phyloP scores from a whole-genome alignment of 139 green algal species.

The Chlamydomonas sp. region DNA sequence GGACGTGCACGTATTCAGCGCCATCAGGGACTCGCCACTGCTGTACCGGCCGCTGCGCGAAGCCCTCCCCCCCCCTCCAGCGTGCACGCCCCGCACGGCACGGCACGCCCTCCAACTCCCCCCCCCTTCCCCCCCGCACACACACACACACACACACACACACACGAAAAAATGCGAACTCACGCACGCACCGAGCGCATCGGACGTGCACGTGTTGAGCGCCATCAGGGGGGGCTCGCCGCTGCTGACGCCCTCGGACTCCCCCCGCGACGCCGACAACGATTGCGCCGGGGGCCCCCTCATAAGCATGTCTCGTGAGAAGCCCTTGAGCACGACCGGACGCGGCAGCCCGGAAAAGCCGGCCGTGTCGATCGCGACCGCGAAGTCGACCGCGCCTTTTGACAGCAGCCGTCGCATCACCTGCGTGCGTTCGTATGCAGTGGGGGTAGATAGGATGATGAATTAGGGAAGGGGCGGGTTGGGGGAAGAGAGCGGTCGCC shows the following conservation, averaged over 20 bases:
- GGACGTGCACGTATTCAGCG: too few relatives aligned
- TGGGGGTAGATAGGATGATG: too few relatives aligned
- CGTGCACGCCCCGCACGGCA: too few relatives aligned
- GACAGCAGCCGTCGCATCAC: slow-evolving; percentile 22
- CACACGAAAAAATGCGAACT: too few relatives aligned
- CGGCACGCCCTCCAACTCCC: too few relatives aligned
- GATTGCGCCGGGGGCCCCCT: neutral
- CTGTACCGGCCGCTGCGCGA: too few relatives aligned
- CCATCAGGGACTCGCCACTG: too few relatives aligned
- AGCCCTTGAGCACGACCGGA: slow-evolving; percentile 5
- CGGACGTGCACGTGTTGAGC: slow-evolving; percentile 36
- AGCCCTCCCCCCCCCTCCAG: neutral
- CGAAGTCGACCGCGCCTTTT: slow-evolving; percentile 22
- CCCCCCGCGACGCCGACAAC: neutral
- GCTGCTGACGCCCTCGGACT: neutral
- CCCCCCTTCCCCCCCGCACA: too few relatives aligned
- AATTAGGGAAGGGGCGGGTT: too few relatives aligned
- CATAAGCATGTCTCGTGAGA: slow-evolving; percentile 16
- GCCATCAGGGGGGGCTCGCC: neutral
- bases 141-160: too few relatives aligned
- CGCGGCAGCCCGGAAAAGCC: slow-evolving; percentile 3
- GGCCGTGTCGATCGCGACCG: slow-evolving; percentile 14
- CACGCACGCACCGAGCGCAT: too few relatives aligned
- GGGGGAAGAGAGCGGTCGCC: neutral
- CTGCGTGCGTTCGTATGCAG: too few relatives aligned